Conservation (phyloP, 371 early-diverging fungal genomes). For the Globomyces sp. region DNA sequence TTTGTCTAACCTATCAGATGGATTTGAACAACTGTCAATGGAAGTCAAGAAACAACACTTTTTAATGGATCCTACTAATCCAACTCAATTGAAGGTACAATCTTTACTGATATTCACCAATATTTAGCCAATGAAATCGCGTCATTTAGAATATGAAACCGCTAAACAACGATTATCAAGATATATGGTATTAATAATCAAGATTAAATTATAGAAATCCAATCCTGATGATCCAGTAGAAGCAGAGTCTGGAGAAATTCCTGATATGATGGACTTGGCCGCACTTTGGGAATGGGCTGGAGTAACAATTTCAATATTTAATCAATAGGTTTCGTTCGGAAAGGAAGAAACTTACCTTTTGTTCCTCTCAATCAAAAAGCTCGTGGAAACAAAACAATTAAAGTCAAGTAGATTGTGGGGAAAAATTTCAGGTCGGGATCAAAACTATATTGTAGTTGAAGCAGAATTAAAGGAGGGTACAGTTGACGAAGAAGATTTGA, state of each 20-base stretch:
- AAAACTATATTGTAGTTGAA: conserved; percentile 52
- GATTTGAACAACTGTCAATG: conserved; percentile 8
- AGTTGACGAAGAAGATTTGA: conserved; percentile 41
- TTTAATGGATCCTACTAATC: background rate
- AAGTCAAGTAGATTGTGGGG: conserved; percentile 57
- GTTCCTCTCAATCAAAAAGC: conserved; percentile 43
- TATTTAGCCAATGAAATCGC: conserved; percentile 4
- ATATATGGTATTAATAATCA: conserved; percentile 5
- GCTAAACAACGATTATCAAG: background rate
- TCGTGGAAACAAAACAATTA: conserved; percentile 45
- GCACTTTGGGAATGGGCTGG: conserved; percentile 60
- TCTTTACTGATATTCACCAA: background rate
- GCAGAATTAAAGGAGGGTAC: conserved; percentile 46
- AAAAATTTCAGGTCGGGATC: conserved; percentile 38
- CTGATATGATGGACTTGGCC: conserved; percentile 52
- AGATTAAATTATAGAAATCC: background rate
- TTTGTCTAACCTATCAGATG: conserved; percentile 2
- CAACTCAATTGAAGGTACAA: background rate
- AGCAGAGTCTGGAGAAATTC: conserved; percentile 46
- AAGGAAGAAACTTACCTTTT: conserved; percentile 47
- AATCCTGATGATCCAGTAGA: conserved; percentile 16
- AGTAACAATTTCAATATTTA: conserved; percentile 21
- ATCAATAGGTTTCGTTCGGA: conserved; percentile 44
- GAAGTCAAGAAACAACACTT: conserved; percentile 7
- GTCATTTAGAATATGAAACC: conserved; percentile 10